A percentile compares a stretch with the other conserved stretches of the same genome.
phyloP scores from a whole-genome alignment of 805 yeast species.

The Starmerella bombi region DNA sequence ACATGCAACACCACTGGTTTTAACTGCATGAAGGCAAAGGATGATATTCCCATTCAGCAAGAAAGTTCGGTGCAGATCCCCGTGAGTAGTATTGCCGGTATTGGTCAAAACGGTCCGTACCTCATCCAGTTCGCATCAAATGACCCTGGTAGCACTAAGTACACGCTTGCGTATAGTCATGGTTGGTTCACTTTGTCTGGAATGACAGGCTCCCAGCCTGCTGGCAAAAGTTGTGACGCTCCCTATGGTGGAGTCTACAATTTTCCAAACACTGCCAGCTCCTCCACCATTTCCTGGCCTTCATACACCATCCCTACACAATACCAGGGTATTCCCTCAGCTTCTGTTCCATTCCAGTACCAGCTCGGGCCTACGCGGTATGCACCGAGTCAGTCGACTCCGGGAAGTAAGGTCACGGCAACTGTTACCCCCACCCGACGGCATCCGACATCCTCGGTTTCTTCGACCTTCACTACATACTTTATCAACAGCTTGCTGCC shows the following conservation, averaged over 20 bases:
- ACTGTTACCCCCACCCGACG: constrained; percentile 45
- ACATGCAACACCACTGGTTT: constrained; percentile 44
- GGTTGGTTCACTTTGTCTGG: constrained; percentile 41
- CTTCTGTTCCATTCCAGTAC: constrained; percentile 46
- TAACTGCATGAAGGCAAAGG: constrained; percentile 24
- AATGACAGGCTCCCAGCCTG: constrained; percentile 48
- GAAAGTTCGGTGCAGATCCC: constrained; percentile 7
- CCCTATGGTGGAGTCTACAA: constrained; percentile 5
- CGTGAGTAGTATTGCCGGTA: constrained; percentile 27
- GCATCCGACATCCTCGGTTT: constrained; percentile 52
- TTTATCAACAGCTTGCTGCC: constrained; percentile 32
- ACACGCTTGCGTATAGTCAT: constrained; percentile 14
- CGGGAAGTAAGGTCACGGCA: constrained; percentile 55
- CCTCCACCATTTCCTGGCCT: constrained; percentile 11
- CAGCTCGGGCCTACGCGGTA: constrained; percentile 70
- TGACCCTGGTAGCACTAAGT: constrained; percentile 47
- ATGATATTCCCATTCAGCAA: constrained; percentile 23
- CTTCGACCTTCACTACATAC: constrained; percentile 40
- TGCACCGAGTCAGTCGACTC: constrained; percentile 92
- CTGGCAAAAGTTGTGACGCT: constrained; percentile 3
- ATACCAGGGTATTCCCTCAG: constrained; percentile 5
- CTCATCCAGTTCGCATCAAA: constrained; percentile 48
- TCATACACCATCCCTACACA: constrained; percentile 12
- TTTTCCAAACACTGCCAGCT: constrained; percentile 15
- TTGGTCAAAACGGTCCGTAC: constrained; percentile 53